These are phyloP conservation scores for Claviceps sp. DNA, from an alignment of 2,329 filamentous ascomycete genomes.

Conservation along the genomic window DNA sequence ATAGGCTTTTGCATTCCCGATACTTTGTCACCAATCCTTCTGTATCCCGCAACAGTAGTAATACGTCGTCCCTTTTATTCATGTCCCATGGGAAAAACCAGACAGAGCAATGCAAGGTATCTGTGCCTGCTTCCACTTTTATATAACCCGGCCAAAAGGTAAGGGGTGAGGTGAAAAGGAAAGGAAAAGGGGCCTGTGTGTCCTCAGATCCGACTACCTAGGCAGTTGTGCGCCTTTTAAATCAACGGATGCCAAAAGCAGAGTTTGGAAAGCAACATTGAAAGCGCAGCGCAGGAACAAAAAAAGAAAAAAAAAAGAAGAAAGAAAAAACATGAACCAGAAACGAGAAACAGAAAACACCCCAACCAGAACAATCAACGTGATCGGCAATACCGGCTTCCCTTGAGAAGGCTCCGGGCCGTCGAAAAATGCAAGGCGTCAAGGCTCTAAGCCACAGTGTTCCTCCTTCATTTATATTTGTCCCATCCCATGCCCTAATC, in stretches of 20 bases:
- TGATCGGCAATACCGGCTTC: neutral
- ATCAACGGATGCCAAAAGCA: neutral
- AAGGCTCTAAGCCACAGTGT: conserved; percentile 5
- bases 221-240: neutral
- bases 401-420: neutral
- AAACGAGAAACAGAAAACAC: neutral
- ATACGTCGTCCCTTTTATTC: conserved; percentile 4
- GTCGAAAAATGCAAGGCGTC: neutral
- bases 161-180: too few relatives aligned
- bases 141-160: too few relatives aligned
- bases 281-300: neutral
- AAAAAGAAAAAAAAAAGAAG: neutral
- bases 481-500: conserved; percentile 20
- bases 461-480: neutral
- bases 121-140: neutral
- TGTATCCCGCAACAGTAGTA: too few relatives aligned
- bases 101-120: neutral
- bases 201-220: neutral
- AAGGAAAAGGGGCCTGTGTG: neutral
- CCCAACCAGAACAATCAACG: neutral
- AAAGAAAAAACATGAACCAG: neutral
- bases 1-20: too few relatives aligned
- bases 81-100: neutral
- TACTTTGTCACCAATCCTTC: too few relatives aligned
- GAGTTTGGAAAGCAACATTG: too few relatives aligned